Evolutionary conservation across 2,329 filamentous ascomycete genomes (phyloP).

Genomic region (Hypoxylon sp.): DNA sequence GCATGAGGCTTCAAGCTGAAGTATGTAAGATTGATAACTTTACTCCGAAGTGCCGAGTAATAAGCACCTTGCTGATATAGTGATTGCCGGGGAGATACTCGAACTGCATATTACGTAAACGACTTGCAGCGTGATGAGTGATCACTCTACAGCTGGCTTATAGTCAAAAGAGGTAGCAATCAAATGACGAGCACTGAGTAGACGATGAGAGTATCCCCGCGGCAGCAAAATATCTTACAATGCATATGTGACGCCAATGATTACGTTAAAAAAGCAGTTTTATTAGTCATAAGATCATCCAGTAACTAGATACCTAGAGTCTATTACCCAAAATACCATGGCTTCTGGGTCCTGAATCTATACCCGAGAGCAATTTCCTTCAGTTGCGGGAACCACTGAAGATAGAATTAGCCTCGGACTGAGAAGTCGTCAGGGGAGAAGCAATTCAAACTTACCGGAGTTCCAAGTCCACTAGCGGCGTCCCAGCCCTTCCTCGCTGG

Average conservation of each 20-base stretch:
- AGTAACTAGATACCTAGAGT: background rate
- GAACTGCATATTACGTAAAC: background rate
- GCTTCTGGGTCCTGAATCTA: slow-evolving; percentile 1
- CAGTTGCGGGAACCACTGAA: slow-evolving; percentile 5
- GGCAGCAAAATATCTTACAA: background rate
- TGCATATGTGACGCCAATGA: background rate
- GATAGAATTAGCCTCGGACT: background rate
- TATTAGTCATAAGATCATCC: background rate
- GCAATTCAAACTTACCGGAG: background rate
- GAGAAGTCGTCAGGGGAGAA: background rate
- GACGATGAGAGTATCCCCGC: background rate
- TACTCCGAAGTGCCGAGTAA: background rate
- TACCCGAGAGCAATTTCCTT: slow-evolving; percentile 12
- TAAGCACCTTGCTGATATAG: slow-evolving; percentile 2
- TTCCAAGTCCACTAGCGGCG: background rate
- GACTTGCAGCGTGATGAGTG: background rate
- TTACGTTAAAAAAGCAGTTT: background rate
- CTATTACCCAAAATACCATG: slow-evolving; percentile 3
- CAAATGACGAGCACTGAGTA: background rate
- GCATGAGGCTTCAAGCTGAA: background rate
- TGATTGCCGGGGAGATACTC: background rate
- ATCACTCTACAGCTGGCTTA: background rate
- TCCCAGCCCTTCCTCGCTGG: background rate
- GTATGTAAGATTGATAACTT: background rate
- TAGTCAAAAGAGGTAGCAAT: background rate